Evolutionary conservation across 371 early-diverging fungal species (phyloP), one percentile per base, ranked within the genome.

Genomic region (Parasitella parasitica): DNA sequence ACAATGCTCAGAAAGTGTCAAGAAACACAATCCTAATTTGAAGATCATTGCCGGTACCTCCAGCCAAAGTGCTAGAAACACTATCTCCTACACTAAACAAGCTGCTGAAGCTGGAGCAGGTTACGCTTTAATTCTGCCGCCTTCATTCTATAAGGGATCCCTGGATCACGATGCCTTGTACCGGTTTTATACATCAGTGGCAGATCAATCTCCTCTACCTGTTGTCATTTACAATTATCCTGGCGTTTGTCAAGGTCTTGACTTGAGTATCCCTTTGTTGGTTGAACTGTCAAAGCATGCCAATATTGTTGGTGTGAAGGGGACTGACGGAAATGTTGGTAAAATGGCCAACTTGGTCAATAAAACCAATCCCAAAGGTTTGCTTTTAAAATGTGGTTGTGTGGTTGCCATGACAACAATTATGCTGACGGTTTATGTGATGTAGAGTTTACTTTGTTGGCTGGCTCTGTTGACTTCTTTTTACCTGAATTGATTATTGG

Each of bases 241-340:
- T 9, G 78, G 75, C 52, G 81, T 80, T 30, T 75, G 74, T 50
- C 81, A 80, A 54, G 81, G 81, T 22, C 37, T 80, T 27, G 81
- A 80, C 54, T 49, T 80, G 34, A 62, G 65, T 27, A 67, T 65
- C 8, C 52, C 63, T 0, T 61, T 66, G 8, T 22, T 80, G 34
- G 67, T 51, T 2, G 39, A 71, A n/a, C 43, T 80, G 32, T 59
- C 81, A 6, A 69, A 72, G 35, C 81, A 77, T 51, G 63, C 60
- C 38, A 80, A 80, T 53, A 76, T 80, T 63, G 61, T 72, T 8
- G 81, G 76, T 36, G 58, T 80, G 36, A 80, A 80, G 56, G 81
- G 74, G 8, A 80, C 81, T 6, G 81, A 80, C 34, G 81, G 76
- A 20, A 80, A 80, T 59, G 74, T 80, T 53, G 81, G 81, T 26